These are phyloP conservation scores for Mycena olivaceomarginata DNA, from an alignment of 768 basidiomycete species.

Conservation along the genomic window DNA sequence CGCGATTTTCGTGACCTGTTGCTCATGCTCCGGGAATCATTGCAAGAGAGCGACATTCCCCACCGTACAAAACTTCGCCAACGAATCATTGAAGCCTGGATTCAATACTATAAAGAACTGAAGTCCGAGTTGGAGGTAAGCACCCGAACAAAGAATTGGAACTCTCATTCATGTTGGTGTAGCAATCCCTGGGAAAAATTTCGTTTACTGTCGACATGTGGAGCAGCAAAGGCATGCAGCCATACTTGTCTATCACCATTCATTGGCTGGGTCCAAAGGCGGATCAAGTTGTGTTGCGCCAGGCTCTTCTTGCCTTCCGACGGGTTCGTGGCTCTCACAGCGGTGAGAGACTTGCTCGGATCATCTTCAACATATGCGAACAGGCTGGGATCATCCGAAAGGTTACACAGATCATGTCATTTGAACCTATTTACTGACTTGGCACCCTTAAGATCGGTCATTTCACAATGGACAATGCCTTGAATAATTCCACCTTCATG, in stretches of 20 bases:
- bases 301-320: conserved; percentile 11
- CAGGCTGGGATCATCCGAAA: neutral
- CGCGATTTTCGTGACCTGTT: conserved; percentile 16
- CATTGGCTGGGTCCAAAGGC: conserved; percentile 10
- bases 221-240: conserved; percentile 16
- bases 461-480: conserved; percentile 22
- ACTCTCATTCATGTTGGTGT: neutral
- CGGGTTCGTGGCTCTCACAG: conserved; percentile 15
- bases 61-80: neutral
- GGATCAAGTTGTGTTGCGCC: neutral
- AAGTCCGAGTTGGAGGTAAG: neutral
- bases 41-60: conserved; percentile 18
- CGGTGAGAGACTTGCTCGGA: conserved; percentile 19
- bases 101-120: neutral
- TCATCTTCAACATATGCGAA: conserved; percentile 3
- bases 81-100: neutral
- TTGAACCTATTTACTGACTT: neutral
- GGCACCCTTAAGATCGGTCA: neutral
- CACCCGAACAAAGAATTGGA: neutral
- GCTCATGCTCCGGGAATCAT: conserved; percentile 6
- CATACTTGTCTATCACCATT: conserved; percentile 11
- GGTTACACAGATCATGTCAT: neutral
- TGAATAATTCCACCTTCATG: conserved; percentile 15
- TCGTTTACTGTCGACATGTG: conserved; percentile 16
- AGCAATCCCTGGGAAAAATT: neutral